Base-by-base conservation (phyloP, 1,284 basidiomycete genomes). In the Boletellus dicymbophilus region DNA sequence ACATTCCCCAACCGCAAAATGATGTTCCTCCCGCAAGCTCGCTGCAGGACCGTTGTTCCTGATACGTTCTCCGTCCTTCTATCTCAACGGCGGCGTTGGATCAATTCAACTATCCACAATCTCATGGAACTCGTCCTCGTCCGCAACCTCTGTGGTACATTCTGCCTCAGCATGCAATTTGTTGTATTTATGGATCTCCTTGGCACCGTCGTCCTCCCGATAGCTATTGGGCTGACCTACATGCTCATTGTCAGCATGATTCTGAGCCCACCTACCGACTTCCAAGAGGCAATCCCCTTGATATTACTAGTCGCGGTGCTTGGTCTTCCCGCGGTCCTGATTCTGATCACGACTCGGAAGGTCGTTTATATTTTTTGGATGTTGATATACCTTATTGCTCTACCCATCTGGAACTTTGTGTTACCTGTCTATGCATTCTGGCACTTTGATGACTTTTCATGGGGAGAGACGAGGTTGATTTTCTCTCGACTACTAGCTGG, bases 371-470 rank as follows among this genome's bases (percentile, higher is more conserved):
- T 98, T 50, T 86, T 92, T 58, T 99, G 97, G 97, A 98, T 99
- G 93, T 67, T 95, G 63, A 85, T 96, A 62, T 99, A 99, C 73
- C 80, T 99, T 16, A 56, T 89, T 46, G 95, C 97, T 30, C 75
- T 98, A 41, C 95, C 96, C 0, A 79, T 98, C 18, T 98, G 95
- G 95, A 98, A 98, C 71, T 91, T 98, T 59, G 76, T 97, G 42
- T 78, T 98, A 3, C 96, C 95, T 7, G 75, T 95, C 6, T 98
- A 98, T 72, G 90, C 95, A 23, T 98, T 98, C 71, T 98, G 95
- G 95, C 95, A 99, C 73, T 98, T 99, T 71, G 97, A 99, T 63
- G 97, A 99, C 72, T 97, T 98, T 70, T 95, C 93, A 30, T 98
- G 96, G 96, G 96, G 96, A 63, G 93, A 98, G 72, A 99, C 96